Conservation (phyloP, 2,329 filamentous ascomycete genomes). For the Aschersonia sp. region DNA sequence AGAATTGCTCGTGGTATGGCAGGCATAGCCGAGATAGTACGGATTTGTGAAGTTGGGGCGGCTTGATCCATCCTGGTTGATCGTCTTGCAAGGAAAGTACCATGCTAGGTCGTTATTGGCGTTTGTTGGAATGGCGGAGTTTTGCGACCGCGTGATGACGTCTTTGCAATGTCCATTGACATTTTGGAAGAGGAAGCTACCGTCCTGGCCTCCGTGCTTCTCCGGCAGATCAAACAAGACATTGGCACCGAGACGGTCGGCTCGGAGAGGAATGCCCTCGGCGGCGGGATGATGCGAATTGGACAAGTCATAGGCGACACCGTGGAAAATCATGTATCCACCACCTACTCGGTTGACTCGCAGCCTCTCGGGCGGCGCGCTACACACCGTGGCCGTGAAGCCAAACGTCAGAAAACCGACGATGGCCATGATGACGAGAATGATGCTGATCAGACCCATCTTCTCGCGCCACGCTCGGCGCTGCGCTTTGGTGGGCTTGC, state of each 20-base stretch:
- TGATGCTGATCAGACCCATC: constrained; percentile 91
- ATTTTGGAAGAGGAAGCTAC: constrained; percentile 95
- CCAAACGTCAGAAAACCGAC: constrained; percentile 96
- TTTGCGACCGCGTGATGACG: constrained; percentile 56
- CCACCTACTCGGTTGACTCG: constrained; percentile 66
- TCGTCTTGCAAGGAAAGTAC: constrained; percentile 90
- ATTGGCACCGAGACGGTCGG: constrained; percentile 45
- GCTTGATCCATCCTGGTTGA: constrained; percentile 85
- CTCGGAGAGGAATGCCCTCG: constrained; percentile 50
- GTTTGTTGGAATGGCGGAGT: constrained; percentile 70
- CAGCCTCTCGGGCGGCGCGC: constrained; percentile 53
- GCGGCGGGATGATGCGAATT: constrained; percentile 66
- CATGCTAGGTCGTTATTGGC: constrained; percentile 62
- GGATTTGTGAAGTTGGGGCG: constrained; percentile 58
- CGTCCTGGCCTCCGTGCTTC: constrained; percentile 77
- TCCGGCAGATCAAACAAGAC: constrained; percentile 75
- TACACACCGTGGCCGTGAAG: constrained; percentile 81
- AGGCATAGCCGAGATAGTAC: constrained; percentile 74
- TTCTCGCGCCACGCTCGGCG: constrained; percentile 94
- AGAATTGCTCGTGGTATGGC: constrained; percentile 60
- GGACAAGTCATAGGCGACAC: constrained; percentile 72
- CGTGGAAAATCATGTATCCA: constrained; percentile 95
- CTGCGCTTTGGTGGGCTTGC: constrained; percentile 72
- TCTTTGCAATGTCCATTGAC: constrained; percentile 95
- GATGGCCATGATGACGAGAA: constrained; percentile 70